Base-by-base conservation (phyloP, 2,329 filamentous ascomycete genomes). In the Scleromitrula shiraiana region DNA sequence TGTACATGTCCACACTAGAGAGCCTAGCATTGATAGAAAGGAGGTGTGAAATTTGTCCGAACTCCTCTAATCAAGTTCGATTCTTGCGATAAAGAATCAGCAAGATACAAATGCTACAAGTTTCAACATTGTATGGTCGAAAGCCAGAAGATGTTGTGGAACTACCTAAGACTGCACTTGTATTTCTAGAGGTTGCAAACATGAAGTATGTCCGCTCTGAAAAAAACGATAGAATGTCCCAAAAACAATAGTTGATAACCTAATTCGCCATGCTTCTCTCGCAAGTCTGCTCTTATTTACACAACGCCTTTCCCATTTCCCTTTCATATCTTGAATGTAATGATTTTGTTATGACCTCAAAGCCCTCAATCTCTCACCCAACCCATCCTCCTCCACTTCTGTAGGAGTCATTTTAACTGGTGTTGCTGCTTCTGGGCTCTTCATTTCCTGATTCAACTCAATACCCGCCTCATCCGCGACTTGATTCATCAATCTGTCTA, bases 391-490 rank as follows among this genome's bases (percentile, higher is more conserved):
- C 64, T 88, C 82, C 63, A 89, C 84, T 50, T 86, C 80, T 2
- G 83, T 85, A 2, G 83, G 83, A 53, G 85, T 83, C 50, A 73
- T 75, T 64, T 75, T 74, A 5, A 70, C 69, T 59, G 74, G 75
- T 15, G 75, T 77, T 39, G 83, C 80, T 22, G 74, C 73, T 59
- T 73, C 76, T 10, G 65, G 76, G 10, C 69, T 69, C 48, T 72
- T 71, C 67, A 95, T 80, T 68, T 93, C 86, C 63, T 84, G 77
- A 56, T 80, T 80, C 30, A 95, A 72, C 67, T 93, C 85, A 44
- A 95, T 78, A 46, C 89, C 89, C 8, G 86, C 88, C 66, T 94
- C 88, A 65, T 95, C 89, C 53, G 88, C 88, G 36, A 93, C 79
- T 68, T 94, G 85, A 55, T 80, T 83, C 68, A 95, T 84, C 53